A percentile compares a stretch with the other conserved stretches of the same genome.
Evolutionary conservation across 2,329 filamentous ascomycete species (phyloP).

Genomic region (Diaporthe citriasiana): DNA sequence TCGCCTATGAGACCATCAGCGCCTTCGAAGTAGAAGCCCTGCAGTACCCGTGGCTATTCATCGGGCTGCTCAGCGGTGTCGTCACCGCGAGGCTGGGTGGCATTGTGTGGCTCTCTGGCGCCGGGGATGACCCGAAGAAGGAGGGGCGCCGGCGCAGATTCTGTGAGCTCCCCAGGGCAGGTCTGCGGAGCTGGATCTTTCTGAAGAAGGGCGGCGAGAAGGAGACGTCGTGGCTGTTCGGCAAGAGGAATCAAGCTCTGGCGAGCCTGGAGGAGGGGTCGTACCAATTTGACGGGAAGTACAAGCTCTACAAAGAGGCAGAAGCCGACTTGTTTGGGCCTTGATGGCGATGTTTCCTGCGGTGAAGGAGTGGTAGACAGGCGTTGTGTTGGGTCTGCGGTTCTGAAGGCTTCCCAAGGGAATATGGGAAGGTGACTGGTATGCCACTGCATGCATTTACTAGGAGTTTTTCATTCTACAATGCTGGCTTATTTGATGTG

Average conservation of each 20-base stretch:
- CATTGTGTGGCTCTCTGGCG: slow-evolving; percentile 53
- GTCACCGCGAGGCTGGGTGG: slow-evolving; percentile 82
- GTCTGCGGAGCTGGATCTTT: slow-evolving; percentile 48
- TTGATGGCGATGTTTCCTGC: neutral
- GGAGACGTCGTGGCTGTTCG: slow-evolving; percentile 43
- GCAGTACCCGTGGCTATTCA: slow-evolving; percentile 94
- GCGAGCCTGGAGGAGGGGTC: slow-evolving; percentile 43
- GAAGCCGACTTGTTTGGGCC: slow-evolving; percentile 18
- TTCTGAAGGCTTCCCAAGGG: neutral
- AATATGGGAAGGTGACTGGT: slow-evolving; percentile 1
- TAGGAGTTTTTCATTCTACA: slow-evolving; percentile 18
- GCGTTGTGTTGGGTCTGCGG: neutral
- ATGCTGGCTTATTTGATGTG: neutral
- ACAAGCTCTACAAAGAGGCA: slow-evolving; percentile 45
- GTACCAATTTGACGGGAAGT: slow-evolving; percentile 45
- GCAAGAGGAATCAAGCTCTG: slow-evolving; percentile 45
- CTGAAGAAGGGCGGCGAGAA: slow-evolving; percentile 38
- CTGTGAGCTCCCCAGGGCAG: slow-evolving; percentile 48
- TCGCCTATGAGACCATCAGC: slow-evolving; percentile 80
- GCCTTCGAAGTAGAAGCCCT: slow-evolving; percentile 93
- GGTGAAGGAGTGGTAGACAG: neutral
- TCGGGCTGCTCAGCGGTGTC: slow-evolving; percentile 81
- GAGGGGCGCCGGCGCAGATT: slow-evolving; percentile 43
- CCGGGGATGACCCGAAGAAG: slow-evolving; percentile 36
- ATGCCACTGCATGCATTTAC: slow-evolving; percentile 28